phyloP scores from a whole-genome alignment of 257 asterid genomes.

The Salvia rosmarinus region DNA sequence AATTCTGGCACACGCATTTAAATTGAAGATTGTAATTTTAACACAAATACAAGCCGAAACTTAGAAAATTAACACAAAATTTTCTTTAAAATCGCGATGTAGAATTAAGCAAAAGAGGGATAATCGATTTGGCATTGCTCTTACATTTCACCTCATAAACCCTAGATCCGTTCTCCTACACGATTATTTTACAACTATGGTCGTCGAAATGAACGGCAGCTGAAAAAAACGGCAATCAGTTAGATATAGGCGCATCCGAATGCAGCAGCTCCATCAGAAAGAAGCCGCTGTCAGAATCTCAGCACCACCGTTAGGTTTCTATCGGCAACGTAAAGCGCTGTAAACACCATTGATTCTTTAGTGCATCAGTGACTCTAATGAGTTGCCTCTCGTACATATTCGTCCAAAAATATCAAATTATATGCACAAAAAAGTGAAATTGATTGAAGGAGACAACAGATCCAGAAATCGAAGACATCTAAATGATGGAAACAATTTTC shows the following conservation, averaged over 20 bases:
- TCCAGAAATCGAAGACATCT: neutral
- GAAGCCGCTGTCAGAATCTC: slow-evolving; percentile 20
- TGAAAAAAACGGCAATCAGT: neutral
- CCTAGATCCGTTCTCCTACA: neutral
- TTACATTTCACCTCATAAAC: no score
- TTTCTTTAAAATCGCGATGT: no score
- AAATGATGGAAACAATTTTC: neutral
- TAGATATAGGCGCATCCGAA: neutral
- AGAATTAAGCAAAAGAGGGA: no score
- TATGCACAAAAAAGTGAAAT: neutral
- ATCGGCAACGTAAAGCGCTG: slow-evolving; percentile 77
- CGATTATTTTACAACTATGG: neutral
- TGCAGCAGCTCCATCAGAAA: neutral
- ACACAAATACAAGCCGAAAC: no score
- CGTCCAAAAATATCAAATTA: neutral
- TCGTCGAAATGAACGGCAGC: neutral
- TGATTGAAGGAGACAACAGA: neutral
- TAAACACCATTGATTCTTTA: slow-evolving; percentile 41
- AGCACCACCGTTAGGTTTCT: slow-evolving; percentile 37
- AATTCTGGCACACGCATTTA: no score
- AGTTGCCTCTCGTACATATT: slow-evolving; percentile 41
- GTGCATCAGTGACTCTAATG: slow-evolving; percentile 74
- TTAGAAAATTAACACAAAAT: no score
- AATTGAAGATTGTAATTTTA: no score
- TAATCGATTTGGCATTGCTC: no score